Base-by-base conservation (phyloP, 129 eudicot species). In the Artemisia argyi region DNA sequence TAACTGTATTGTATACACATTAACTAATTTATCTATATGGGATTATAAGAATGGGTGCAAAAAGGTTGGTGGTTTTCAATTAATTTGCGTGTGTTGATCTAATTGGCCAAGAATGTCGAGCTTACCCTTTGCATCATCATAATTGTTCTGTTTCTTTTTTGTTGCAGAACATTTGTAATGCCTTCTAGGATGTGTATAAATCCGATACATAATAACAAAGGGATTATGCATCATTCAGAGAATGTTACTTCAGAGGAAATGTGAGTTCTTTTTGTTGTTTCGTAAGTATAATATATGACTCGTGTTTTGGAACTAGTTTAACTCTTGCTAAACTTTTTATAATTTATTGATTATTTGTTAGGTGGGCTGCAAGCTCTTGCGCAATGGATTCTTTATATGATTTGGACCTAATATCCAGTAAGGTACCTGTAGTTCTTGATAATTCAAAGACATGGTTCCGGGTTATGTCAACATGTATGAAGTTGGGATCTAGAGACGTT, bases 161-260 rank as follows among this genome's bases (percentile, higher is more conserved):
- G 56, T 32, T 72, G 83, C 93, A 94, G 99, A 86, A 94, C 94
- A 55, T 94, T 94, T 73, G 97, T 94, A 78, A 85, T 94, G 99
- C 99, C 99, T 83, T 88, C 99, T 17, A 84, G 96, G 87, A 89
- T 94, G 88, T 90, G 99, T 66, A 86, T 94, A 78, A 94, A 94
- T 77, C 99, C 96, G 42, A 83, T 88, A 52, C 99, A 94, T 73
- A 94, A 94, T 78, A 84, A 90, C 73, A 94, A 90, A 72, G 98
- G 97, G 69, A 78, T 90, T 82, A 84, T 90, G 52, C 91, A 88
- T 73, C 85, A 79, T 52, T 72, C 93, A 1, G 85, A 69, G 55
- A 73, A 81, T 68, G 59, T 67, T 66, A 82, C 49, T 83, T 79
- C 82, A 51, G 91, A 86, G 75, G 91, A 84, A 75, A 79, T 83